Conservation (phyloP, 2,329 filamentous ascomycete genomes). For the Cordyceps cateniannulata region DNA sequence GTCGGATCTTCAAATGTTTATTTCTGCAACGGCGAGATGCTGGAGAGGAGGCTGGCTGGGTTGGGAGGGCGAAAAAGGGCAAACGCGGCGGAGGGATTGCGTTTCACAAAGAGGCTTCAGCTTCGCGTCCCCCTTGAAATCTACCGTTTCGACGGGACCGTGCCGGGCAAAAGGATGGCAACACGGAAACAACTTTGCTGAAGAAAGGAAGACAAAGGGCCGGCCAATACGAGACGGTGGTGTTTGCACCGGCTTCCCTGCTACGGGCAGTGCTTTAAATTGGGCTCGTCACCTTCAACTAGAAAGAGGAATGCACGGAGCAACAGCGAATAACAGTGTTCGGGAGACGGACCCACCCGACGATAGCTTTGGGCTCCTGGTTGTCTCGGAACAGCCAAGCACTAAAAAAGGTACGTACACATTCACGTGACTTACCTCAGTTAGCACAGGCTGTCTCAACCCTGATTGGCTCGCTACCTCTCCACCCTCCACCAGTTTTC, state of each 20-base stretch:
- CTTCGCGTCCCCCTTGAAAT: slow-evolving; percentile 11
- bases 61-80: background rate
- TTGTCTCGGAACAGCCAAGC: slow-evolving; percentile 3
- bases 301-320: slow-evolving; percentile 7
- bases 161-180: background rate
- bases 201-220: background rate
- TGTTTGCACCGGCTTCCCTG: background rate
- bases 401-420: slow-evolving; percentile 7
- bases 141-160: background rate
- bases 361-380: background rate
- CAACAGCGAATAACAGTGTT: slow-evolving; percentile 3
- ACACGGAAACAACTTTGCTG: background rate
- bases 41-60: background rate
- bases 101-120: slow-evolving; percentile 6
- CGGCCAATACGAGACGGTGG: background rate
- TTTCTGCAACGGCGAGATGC: background rate
- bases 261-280: background rate
- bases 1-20: background rate
- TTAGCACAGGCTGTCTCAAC: background rate
- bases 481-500: slow-evolving; percentile 24
- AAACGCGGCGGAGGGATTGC: slow-evolving; percentile 4
- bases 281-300: background rate
- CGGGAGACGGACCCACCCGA: background rate
- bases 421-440: slow-evolving; percentile 22
- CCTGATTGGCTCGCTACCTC: slow-evolving; percentile 31